A percentile compares a stretch with the other conserved stretches of the same genome.
These are phyloP conservation scores for Aspergillus brunneoviolaceus DNA, from an alignment of 2,329 filamentous ascomycete genomes.

Conservation along the genomic window DNA sequence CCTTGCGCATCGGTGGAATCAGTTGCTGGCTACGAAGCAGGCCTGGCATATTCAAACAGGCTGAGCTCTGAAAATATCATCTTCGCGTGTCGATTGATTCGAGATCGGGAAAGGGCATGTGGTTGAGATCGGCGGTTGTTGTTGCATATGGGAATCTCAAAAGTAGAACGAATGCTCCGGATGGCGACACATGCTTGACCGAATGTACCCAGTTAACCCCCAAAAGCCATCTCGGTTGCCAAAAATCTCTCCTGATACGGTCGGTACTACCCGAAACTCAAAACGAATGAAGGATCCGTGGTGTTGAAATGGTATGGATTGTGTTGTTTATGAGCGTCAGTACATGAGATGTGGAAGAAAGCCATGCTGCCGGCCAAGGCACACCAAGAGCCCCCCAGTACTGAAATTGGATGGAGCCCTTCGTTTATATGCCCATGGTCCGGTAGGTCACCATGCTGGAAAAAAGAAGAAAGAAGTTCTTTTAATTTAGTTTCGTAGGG, in stretches of 20 bases:
- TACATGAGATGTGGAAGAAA: slow-evolving; percentile 31
- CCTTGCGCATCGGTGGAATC: no score
- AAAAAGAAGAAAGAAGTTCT: slow-evolving; percentile 29
- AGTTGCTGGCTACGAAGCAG: no score
- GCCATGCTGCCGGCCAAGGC: slow-evolving; percentile 31
- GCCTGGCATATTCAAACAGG: no score
- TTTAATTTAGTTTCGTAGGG: slow-evolving; percentile 41
- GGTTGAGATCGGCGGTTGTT: no score
- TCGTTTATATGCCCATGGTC: slow-evolving; percentile 25
- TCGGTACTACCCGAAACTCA: neutral
- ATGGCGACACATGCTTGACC: neutral
- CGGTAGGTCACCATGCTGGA: slow-evolving; percentile 30
- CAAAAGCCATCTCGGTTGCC: neutral
- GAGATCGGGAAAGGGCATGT: no score
- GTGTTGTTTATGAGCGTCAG: slow-evolving; percentile 36
- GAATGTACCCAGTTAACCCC: neutral
- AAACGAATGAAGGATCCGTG: neutral
- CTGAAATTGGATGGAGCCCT: slow-evolving; percentile 21
- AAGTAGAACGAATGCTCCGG: no score
- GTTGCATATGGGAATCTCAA: no score
- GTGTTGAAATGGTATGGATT: slow-evolving; percentile 36
- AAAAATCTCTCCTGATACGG: neutral
- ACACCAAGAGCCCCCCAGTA: slow-evolving; percentile 26
- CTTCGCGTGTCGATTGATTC: no score
- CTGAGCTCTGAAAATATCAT: no score